Conservation (phyloP, 2,329 filamentous ascomycete genomes). For the Penicillium sp. region DNA sequence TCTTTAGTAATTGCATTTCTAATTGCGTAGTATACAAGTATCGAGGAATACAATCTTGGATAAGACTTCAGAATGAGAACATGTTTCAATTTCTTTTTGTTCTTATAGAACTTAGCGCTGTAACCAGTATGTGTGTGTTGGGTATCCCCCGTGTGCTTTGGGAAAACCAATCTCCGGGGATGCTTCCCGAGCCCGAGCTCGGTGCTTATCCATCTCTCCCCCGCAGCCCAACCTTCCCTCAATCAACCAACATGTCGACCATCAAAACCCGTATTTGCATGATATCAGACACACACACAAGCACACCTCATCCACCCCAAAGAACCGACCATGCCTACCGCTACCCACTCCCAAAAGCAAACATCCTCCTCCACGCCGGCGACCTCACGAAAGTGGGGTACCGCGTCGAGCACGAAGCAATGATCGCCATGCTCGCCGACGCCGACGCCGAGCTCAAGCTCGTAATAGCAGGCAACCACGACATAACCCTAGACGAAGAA, state of each 20-base stretch:
- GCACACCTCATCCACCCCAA: constrained; percentile 21
- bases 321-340: constrained; percentile 31
- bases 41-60: neutral
- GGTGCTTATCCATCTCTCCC: neutral
- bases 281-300: constrained; percentile 45
- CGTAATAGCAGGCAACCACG: constrained; percentile 63
- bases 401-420: constrained; percentile 46
- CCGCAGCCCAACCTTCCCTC: constrained; percentile 1
- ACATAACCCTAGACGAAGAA: constrained; percentile 54
- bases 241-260: constrained; percentile 10
- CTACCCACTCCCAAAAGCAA: constrained; percentile 48
- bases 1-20: constrained; percentile 11
- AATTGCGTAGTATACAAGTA: neutral
- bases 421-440: constrained; percentile 47
- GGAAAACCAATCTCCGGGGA: neutral
- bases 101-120: neutral
- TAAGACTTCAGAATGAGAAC: too few relatives aligned
- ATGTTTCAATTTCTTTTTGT: neutral
- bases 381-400: constrained; percentile 56
- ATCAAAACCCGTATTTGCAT: constrained; percentile 44
- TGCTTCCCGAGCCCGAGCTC: neutral
- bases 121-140: too few relatives aligned
- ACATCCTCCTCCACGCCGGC: constrained; percentile 58
- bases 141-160: too few relatives aligned
- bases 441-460: constrained; percentile 58